A percentile compares a stretch with the other conserved stretches of the same genome.
Conservation (phyloP, 2,329 filamentous ascomycete genomes). For the Pestalotiopsis sp. region DNA sequence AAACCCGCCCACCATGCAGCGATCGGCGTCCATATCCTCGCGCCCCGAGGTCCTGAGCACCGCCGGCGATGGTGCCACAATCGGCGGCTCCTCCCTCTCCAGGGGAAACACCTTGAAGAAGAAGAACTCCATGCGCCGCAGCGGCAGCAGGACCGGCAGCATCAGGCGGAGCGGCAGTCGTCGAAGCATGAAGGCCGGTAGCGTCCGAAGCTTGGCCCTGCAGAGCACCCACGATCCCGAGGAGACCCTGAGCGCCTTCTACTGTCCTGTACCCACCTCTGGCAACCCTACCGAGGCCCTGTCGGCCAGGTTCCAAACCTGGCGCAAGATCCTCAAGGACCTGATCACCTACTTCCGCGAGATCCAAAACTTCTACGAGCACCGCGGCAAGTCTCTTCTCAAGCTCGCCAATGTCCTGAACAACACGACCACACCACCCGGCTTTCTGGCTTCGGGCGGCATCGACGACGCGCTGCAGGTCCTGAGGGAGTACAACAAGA, state of each 20-base stretch:
- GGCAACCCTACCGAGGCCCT: slow-evolving; percentile 88
- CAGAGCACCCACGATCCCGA: slow-evolving; percentile 70
- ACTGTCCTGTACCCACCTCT: slow-evolving; percentile 84
- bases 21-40: slow-evolving; percentile 61
- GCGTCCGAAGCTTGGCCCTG: slow-evolving; percentile 78
- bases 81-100: slow-evolving; percentile 36
- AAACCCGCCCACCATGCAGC: slow-evolving; percentile 48
- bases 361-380: slow-evolving; percentile 86
- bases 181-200: slow-evolving; percentile 81
- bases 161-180: slow-evolving; percentile 80
- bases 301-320: slow-evolving; percentile 88
- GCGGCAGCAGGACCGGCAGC: slow-evolving; percentile 72
- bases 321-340: slow-evolving; percentile 94
- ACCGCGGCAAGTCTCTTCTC: slow-evolving; percentile 76
- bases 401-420: slow-evolving; percentile 85
- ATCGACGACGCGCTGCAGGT: slow-evolving; percentile 85
- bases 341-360: slow-evolving; percentile 93
- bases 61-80: slow-evolving; percentile 37
- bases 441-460: slow-evolving; percentile 81
- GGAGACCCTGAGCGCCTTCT: slow-evolving; percentile 81
- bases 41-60: slow-evolving; percentile 47
- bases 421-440: slow-evolving; percentile 73
- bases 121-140: slow-evolving; percentile 76
- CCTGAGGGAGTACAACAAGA: slow-evolving; percentile 80
- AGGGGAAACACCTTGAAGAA: slow-evolving; percentile 82